phyloP scores from a whole-genome alignment of 495 filamentous ascomycete species.

The Penicillium pulvis region DNA sequence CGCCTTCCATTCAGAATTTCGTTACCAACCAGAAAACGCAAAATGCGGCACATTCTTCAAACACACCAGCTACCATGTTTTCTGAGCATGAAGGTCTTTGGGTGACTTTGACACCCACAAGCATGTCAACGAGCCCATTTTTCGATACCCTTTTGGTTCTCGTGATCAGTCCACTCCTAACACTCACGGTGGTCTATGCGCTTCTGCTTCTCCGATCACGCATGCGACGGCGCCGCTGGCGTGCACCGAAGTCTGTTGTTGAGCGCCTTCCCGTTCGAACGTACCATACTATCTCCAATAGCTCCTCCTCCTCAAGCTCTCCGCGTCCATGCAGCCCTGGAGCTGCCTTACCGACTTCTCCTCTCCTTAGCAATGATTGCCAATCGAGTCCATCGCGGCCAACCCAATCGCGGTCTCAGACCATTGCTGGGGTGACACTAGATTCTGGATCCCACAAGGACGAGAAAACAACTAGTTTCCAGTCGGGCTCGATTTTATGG shows the following conservation, averaged over 20 bases:
- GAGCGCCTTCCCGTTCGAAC: slow-evolving; percentile 93
- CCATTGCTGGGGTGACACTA: slow-evolving; percentile 56
- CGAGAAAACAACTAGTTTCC: slow-evolving; percentile 51
- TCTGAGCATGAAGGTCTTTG: slow-evolving; percentile 80
- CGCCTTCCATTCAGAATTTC: slow-evolving; percentile 6
- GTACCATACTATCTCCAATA: slow-evolving; percentile 75
- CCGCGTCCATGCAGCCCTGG: slow-evolving; percentile 52
- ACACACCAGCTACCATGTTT: slow-evolving; percentile 18
- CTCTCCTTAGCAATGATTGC: slow-evolving; percentile 55
- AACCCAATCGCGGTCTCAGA: slow-evolving; percentile 62
- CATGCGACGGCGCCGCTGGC: slow-evolving; percentile 87
- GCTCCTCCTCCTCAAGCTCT: slow-evolving; percentile 55
- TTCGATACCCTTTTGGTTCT: slow-evolving; percentile 94
- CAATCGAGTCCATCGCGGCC: slow-evolving; percentile 39
- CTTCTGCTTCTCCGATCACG: slow-evolving; percentile 85
- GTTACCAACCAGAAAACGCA: slow-evolving; percentile 17
- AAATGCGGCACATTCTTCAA: slow-evolving; percentile 13
- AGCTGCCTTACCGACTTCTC: slow-evolving; percentile 71
- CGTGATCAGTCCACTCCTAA: slow-evolving; percentile 89
- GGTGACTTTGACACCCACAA: slow-evolving; percentile 92
- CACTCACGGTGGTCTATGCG: slow-evolving; percentile 89
- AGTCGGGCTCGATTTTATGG: slow-evolving; percentile 55
- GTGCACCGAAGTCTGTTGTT: slow-evolving; percentile 93
- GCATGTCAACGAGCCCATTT: slow-evolving; percentile 88
- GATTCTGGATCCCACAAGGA: slow-evolving; percentile 35